Evolutionary conservation across 352 stramenopile genomes (phyloP).

Genomic region (Pythium sp.): DNA sequence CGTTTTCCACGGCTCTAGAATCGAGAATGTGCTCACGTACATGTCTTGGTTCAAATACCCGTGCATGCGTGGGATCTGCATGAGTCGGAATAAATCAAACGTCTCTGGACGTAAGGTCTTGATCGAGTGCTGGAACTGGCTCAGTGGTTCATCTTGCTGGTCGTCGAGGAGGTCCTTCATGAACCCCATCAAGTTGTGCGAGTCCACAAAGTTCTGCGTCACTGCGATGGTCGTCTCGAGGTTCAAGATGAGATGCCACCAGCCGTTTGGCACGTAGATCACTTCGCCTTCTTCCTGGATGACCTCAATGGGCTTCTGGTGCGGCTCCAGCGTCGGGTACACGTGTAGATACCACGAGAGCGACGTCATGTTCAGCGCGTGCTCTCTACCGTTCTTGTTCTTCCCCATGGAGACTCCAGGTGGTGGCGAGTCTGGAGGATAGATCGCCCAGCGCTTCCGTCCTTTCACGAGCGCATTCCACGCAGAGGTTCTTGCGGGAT

Average conservation of each 20-base stretch:
- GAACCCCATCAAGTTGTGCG: slow-evolving; percentile 77
- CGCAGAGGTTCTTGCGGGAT: slow-evolving; percentile 93
- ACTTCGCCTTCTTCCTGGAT: slow-evolving; percentile 93
- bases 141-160: slow-evolving; percentile 55
- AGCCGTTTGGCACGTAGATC: slow-evolving; percentile 96
- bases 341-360: slow-evolving; percentile 85
- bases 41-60: slow-evolving; percentile 62
- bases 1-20: slow-evolving; percentile 57
- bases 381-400: slow-evolving; percentile 50
- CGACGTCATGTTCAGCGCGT: slow-evolving; percentile 74
- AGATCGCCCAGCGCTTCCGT: slow-evolving; percentile 95
- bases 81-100: slow-evolving; percentile 63
- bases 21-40: slow-evolving; percentile 58
- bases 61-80: slow-evolving; percentile 51
- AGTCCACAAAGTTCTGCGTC: slow-evolving; percentile 95
- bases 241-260: slow-evolving; percentile 98
- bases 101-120: slow-evolving; percentile 44
- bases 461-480: slow-evolving; percentile 96
- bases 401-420: slow-evolving; percentile 63
- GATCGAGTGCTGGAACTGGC: slow-evolving; percentile 51
- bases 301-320: slow-evolving; percentile 76
- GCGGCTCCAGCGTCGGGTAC: slow-evolving; percentile 69
- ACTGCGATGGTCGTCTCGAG: slow-evolving; percentile 93
- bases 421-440: slow-evolving; percentile 82
- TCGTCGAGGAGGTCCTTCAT: slow-evolving; percentile 67